Evolutionary conservation across 2,329 filamentous ascomycete genomes (phyloP), one percentile per base, ranked within the genome.

Genomic region (Myriosclerotinia duriaeana): DNA sequence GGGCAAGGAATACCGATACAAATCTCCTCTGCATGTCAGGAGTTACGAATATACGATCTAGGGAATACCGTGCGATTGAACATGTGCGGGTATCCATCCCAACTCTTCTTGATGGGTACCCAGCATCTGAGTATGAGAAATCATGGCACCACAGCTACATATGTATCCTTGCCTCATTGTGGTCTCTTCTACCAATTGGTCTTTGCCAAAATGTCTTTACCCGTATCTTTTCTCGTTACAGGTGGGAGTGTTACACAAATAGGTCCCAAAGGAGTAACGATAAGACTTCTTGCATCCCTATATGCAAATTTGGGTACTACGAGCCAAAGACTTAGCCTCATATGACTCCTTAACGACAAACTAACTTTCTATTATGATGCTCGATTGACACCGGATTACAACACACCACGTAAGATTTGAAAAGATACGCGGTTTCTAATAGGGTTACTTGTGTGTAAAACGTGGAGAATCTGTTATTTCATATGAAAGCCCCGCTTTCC

Each of bases 21-120:
- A 60, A 60, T 60, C 58, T 50, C 58, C 58, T 60, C 44, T 38
- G 20, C 58, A 60, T 60, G n/a, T 60, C 44, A 50, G 7, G 30
- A 50, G n/a, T 38, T 14, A 60, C 58, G 50, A 60, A 50, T 30
- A 60, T 50, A 60, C n/a, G 44, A 50, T 60, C 30, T 60, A 38
- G 50, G 15, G 58, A 50, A 60, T 60, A 60, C 30, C 14, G 34
- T 60, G n/a, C 44, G 34, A 12, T 40, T 60, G 30, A 60, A 22
- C 30, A 20, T 60, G 58, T 60, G 58, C 34, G 44, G 44, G 58
- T 30, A 60, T 48, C 58, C 58, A 50, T 60, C 58, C 44, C 58
- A 60, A 60, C 44, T 60, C 44, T 60, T 60, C 44, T 60, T 36
- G 58, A 36, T 60, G 58, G 44, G 14, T 26, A 38, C 58, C 56